Percentiles rank a stretch among this genome's conserved stretches.
phyloP scores from a whole-genome alignment of 2,329 filamentous ascomycete species.

The Fusarium camptoceras region DNA sequence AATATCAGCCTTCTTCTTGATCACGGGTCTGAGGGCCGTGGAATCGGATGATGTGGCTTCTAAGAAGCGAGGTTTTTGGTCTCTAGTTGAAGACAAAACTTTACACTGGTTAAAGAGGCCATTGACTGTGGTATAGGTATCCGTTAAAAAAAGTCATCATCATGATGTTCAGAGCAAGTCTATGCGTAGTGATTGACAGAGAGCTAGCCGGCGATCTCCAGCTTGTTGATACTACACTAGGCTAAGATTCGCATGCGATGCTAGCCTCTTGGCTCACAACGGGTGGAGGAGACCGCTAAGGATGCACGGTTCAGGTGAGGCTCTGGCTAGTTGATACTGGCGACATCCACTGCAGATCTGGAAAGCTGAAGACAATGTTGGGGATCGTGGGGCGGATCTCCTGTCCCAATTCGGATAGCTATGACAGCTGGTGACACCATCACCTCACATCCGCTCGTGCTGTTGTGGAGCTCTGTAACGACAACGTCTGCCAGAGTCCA shows the following conservation, averaged over 20 bases:
- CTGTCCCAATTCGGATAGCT: background rate
- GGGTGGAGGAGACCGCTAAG: background rate
- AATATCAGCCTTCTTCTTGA: background rate
- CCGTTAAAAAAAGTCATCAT: too few species aligned
- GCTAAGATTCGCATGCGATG: background rate
- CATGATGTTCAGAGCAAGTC: too few species aligned
- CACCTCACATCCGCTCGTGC: background rate
- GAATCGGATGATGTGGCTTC: too few species aligned
- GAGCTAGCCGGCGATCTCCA: too few species aligned
- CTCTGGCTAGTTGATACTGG: background rate
- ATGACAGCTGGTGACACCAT: background rate
- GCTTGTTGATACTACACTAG: too few species aligned
- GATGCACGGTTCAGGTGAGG: constrained; percentile 4
- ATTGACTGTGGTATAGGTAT: too few species aligned
- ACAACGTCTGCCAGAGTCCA: background rate
- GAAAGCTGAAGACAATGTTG: background rate
- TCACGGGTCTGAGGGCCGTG: too few species aligned
- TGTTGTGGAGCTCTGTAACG: background rate
- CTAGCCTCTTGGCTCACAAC: background rate
- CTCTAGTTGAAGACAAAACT: background rate
- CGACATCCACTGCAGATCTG: background rate
- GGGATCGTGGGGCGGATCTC: background rate
- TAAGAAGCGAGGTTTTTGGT: background rate
- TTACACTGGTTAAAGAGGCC: too few species aligned
- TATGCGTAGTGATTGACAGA: background rate